Conservation (phyloP, 805 yeast genomes). For the Metschnikowia henanensis region DNA sequence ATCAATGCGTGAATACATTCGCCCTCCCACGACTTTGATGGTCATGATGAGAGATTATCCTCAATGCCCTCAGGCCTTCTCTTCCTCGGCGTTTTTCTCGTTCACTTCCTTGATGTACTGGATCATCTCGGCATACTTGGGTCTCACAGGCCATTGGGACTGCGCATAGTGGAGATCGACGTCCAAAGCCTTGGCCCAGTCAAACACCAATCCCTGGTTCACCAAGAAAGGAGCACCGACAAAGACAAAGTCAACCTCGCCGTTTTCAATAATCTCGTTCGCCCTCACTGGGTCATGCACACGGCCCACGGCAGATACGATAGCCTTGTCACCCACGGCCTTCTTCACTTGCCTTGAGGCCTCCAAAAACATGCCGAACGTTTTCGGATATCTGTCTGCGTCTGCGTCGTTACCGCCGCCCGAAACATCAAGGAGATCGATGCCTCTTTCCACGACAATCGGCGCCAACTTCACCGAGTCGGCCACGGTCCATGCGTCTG, state of each 20-base stretch:
- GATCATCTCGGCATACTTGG: constrained; percentile 3
- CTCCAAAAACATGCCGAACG: constrained; percentile 18
- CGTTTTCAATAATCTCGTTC: constrained; percentile 36
- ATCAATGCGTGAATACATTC: background rate
- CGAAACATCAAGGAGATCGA: constrained; percentile 55
- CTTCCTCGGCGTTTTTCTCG: background rate
- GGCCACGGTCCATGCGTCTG: constrained; percentile 42
- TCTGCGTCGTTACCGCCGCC: constrained; percentile 48
- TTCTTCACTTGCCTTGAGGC: constrained; percentile 40
- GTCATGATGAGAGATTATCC: background rate
- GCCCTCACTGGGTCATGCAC: constrained; percentile 27
- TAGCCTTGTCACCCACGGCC: constrained; percentile 41
- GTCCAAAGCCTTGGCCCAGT: constrained; percentile 51
- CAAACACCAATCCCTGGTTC: constrained; percentile 50
- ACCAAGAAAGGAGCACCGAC: constrained; percentile 47
- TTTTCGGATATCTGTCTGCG: constrained; percentile 1
- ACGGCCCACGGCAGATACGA: constrained; percentile 49
- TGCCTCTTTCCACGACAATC: constrained; percentile 41
- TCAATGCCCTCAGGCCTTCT: background rate
- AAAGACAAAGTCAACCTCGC: constrained; percentile 47
- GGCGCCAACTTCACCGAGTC: constrained; percentile 45
- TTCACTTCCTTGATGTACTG: background rate
- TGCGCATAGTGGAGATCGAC: constrained; percentile 30
- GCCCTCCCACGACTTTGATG: background rate
- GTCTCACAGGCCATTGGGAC: constrained; percentile 1